Evolutionary conservation across 1,284 basidiomycete genomes (phyloP).

Genomic region (Pulveroboletus sp.): DNA sequence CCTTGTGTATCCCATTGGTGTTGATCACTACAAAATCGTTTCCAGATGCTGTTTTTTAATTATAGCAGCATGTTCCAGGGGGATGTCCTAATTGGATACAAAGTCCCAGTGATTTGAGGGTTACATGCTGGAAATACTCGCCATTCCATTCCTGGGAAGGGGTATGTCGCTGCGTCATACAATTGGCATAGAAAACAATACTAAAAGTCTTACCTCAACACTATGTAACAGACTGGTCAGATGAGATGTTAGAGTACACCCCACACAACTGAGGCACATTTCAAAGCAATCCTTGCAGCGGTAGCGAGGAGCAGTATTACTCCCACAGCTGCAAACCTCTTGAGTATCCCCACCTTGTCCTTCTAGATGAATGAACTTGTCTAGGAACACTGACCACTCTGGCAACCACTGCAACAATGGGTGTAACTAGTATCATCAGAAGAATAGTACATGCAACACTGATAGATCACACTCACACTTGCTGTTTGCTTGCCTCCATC

Average conservation of each 20-base stretch:
- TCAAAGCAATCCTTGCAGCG: slow-evolving; percentile 4
- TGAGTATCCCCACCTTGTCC: background rate
- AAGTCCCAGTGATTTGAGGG: too few species aligned
- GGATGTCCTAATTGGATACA: slow-evolving; percentile 9
- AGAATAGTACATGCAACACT: too few species aligned
- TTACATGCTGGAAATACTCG: slow-evolving; percentile 1
- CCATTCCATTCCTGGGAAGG: slow-evolving; percentile 4
- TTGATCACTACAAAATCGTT: too few species aligned
- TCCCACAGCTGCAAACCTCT: background rate
- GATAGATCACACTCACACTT: background rate
- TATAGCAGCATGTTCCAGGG: background rate
- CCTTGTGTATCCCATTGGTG: too few species aligned
- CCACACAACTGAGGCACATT: background rate
- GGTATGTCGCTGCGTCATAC: too few species aligned
- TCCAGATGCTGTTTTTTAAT: too few species aligned
- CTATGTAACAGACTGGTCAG: background rate
- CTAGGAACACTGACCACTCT: background rate
- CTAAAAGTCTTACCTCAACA: background rate
- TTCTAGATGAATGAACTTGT: slow-evolving; percentile 4
- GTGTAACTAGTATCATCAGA: too few species aligned
- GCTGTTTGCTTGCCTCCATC: background rate
- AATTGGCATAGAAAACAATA: background rate
- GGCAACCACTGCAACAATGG: too few species aligned
- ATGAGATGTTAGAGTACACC: background rate
- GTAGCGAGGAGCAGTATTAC: background rate